Base-by-base conservation (phyloP, 495 filamentous ascomycete genomes). In the Penicillium dipodomyicola region DNA sequence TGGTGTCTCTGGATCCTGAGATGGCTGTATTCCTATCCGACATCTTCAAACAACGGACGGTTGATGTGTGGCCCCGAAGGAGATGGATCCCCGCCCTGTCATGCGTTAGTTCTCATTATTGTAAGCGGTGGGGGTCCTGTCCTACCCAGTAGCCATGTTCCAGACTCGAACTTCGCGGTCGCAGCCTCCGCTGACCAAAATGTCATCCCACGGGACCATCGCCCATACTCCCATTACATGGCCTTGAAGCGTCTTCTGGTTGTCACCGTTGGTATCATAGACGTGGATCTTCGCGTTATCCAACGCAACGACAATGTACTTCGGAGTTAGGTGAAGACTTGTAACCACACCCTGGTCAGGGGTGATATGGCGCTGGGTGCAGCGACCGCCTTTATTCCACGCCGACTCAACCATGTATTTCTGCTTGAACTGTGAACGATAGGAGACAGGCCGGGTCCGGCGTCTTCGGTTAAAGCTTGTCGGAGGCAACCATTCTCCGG, bases 161-260 rank as follows among this genome's bases (percentile, higher is more conserved):
- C 94, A 98, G 3, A 97, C 95, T 55, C 94, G 81, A 27, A 98
- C 94, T 71, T 98, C 95, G 49, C 94, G 83, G 72, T 98, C 94
- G 70, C 94, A 98, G 32, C 94, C 94, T 61, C 94, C 94, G 66
- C 91, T 96, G 48, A 98, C 95, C 54, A 98, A 78, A 52, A 88
- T 89, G 70, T 98, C 92, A 56, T 89, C 95, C 90, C 92, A 96
- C 14, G 94, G 95, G 52, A 98, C 92, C 93, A 98, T 97, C 19
- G 94, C 94, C 94, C 94, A 98, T 39, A 98, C 94, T 33, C 94
- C 94, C 94, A 98, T 98, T 37, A 96, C 89, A 72, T 98, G 94
- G 27, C 94, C 94, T 65, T 91, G 86, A 14, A 98, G 80, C 3
- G 91, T 97, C 70, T 89, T 91, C 67, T 91, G 87, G 54, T 89